These are phyloP conservation scores for Streptanthus diversifolius DNA, from an alignment of 345 rosid genomes.

Conservation along the genomic window DNA sequence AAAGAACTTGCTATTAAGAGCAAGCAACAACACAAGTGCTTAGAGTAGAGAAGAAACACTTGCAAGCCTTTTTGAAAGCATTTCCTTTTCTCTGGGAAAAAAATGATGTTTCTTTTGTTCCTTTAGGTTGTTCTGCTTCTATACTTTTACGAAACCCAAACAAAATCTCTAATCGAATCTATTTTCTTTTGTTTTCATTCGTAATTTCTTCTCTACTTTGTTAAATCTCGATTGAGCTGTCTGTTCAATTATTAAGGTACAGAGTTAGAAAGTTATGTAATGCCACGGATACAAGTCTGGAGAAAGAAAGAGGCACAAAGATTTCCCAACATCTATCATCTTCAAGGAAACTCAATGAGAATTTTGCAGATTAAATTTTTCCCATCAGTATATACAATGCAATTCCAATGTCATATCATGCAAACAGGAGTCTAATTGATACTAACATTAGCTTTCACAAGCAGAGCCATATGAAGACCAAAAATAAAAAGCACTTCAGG, in stretches of 20 bases:
- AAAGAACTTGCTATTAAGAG: constrained; percentile 32
- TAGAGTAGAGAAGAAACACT: not conserved
- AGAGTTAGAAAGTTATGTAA: not conserved
- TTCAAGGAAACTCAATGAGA: not conserved
- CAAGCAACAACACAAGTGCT: constrained; percentile 25
- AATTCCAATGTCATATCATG: constrained; percentile 21
- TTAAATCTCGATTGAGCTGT: not conserved
- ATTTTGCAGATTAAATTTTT: not conserved
- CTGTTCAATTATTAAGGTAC: not conserved
- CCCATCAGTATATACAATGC: constrained; percentile 18
- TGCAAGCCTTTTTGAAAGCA: not conserved
- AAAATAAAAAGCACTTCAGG: not conserved
- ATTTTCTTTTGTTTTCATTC: not conserved
- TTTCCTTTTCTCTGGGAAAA: constrained; percentile 14
- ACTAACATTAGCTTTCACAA: constrained; percentile 14
- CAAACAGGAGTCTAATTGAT: not conserved
- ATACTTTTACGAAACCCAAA: not conserved
- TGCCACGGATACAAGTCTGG: not conserved
- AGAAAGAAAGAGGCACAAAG: not conserved
- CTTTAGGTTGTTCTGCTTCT: not conserved
- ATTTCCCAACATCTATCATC: not conserved
- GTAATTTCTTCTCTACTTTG: not conserved
- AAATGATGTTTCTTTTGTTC: not conserved
- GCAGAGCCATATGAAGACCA: not conserved
- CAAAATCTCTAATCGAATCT: not conserved